phyloP scores from a whole-genome alignment of 208 protist genomes.

The Strigomonas galati region DNA sequence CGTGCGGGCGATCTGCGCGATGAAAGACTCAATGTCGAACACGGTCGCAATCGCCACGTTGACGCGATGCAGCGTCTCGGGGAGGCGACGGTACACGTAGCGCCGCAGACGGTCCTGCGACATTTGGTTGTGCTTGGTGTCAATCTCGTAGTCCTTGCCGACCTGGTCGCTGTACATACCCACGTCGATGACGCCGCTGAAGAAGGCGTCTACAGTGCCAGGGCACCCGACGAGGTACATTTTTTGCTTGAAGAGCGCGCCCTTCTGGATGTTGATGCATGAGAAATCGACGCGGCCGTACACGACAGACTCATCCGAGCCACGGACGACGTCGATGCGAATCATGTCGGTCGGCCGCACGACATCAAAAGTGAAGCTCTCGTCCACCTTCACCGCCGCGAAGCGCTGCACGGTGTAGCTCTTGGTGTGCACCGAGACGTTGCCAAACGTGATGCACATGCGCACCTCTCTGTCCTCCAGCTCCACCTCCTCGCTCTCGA shows the following conservation, averaged over 20 bases:
- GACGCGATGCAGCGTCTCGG: constrained; percentile 73
- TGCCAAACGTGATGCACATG: constrained; percentile 68
- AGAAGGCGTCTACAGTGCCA: constrained; percentile 62
- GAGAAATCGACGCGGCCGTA: constrained; percentile 82
- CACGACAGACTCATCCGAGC: constrained; percentile 29
- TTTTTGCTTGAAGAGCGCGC: constrained; percentile 44
- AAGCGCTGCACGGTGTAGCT: constrained; percentile 41
- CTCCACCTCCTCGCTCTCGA: constrained; percentile 32
- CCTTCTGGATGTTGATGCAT: constrained; percentile 68
- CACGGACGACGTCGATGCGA: constrained; percentile 62
- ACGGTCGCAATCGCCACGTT: constrained; percentile 64
- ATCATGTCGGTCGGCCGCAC: constrained; percentile 81
- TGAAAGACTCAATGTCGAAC: constrained; percentile 83
- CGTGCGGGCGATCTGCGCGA: constrained; percentile 51
- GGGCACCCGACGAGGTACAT: constrained; percentile 65
- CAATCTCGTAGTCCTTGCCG: constrained; percentile 64
- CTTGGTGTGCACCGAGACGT: constrained; percentile 36
- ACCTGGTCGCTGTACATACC: constrained; percentile 66
- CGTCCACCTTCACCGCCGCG: constrained; percentile 41
- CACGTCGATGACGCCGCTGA: constrained; percentile 69
- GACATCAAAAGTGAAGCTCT: constrained; percentile 74
- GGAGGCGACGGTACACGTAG: constrained; percentile 54
- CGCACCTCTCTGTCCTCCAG: constrained; percentile 44
- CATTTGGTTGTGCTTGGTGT: constrained; percentile 35
- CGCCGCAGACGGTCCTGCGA: constrained; percentile 63